Evolutionary conservation across 768 basidiomycete species (phyloP), one percentile per base, ranked within the genome.

Genomic region (Trichaptum fuscoviolaceum): DNA sequence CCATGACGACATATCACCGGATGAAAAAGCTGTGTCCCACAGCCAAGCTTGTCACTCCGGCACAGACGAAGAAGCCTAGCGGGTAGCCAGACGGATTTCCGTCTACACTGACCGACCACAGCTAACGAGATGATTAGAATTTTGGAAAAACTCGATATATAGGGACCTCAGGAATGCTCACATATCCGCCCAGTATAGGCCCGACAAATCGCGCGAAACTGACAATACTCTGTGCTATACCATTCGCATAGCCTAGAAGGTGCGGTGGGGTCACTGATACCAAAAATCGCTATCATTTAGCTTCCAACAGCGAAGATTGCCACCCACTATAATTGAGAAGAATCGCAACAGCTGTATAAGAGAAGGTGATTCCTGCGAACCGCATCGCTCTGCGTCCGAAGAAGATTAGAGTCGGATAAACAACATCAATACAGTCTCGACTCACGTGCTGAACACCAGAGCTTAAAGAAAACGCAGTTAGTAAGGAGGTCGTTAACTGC

Each of bases 171-270:
- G 36, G 57, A 57, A 35, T 30, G 79, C 87, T 73, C 73, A 93
- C 93, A 74, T 88, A 91, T 58, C 93, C 92, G 61, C 92, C 92
- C 20, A 93, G 80, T 57, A 94, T 85, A 24, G 95, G 94, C 24
- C 94, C 97, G 42, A 93, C 72, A 78, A 95, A 97, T 57, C 97
- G 86, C 4, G 96, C 93, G 26, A 96, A 86, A 69, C 93, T 95
- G 69, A 96, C 96, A 35, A 94, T 91, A 72, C 93, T 95, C 77
- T 99, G 97, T 0, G 95, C 97, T 24, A 96, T 87, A 20, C 96
- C 97, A 73, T 99, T 99, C 10, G 96, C 93, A 67, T 93, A 87
- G 7, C 95, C 93, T 57, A 99, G 87, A 8, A 93, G 87, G 52
- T 84, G 83, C 1, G 95, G 94, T 1, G 96, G 95, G 0, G 95